phyloP scores from a whole-genome alignment of 2,329 filamentous ascomycete species.

The Amauroascus niger region DNA sequence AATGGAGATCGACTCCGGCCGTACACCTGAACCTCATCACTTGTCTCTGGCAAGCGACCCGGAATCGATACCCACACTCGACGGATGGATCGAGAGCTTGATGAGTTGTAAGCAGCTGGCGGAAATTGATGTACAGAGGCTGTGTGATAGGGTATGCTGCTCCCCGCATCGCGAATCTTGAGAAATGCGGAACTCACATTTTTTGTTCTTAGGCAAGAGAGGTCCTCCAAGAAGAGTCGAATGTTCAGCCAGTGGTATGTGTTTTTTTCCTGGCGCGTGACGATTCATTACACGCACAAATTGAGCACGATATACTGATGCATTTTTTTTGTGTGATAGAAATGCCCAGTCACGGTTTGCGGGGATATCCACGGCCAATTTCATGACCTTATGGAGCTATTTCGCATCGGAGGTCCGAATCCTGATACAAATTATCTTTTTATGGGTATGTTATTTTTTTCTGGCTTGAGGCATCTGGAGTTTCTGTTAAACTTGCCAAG shows the following conservation, averaged over 20 bases:
- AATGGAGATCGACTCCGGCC: slow-evolving; percentile 90
- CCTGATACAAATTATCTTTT: slow-evolving; percentile 96
- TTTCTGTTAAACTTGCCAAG: slow-evolving; percentile 61
- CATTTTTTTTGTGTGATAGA: background rate
- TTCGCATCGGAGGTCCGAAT: slow-evolving; percentile 90
- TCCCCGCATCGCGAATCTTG: background rate
- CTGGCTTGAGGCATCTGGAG: background rate
- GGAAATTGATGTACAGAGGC: slow-evolving; percentile 85
- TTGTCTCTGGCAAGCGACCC: slow-evolving; percentile 71
- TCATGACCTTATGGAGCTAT: slow-evolving; percentile 93
- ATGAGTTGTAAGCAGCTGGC: slow-evolving; percentile 98
- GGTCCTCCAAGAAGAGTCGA: slow-evolving; percentile 93
- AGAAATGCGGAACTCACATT: slow-evolving; percentile 16
- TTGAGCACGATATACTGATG: background rate
- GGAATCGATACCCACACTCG: slow-evolving; percentile 80
- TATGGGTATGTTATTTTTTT: slow-evolving; percentile 55
- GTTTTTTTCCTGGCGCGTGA: slow-evolving; percentile 14
- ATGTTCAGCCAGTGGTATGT: slow-evolving; percentile 94
- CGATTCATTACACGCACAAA: background rate
- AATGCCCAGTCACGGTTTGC: slow-evolving; percentile 76
- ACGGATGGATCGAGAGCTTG: slow-evolving; percentile 96
- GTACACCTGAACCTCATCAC: slow-evolving; percentile 67
- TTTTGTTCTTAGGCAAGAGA: slow-evolving; percentile 64
- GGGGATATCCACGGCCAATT: slow-evolving; percentile 99
- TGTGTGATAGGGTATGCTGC: slow-evolving; percentile 83